Conservation (phyloP, 75 land plant genomes). For the Chamaecyparis obtusa region DNA sequence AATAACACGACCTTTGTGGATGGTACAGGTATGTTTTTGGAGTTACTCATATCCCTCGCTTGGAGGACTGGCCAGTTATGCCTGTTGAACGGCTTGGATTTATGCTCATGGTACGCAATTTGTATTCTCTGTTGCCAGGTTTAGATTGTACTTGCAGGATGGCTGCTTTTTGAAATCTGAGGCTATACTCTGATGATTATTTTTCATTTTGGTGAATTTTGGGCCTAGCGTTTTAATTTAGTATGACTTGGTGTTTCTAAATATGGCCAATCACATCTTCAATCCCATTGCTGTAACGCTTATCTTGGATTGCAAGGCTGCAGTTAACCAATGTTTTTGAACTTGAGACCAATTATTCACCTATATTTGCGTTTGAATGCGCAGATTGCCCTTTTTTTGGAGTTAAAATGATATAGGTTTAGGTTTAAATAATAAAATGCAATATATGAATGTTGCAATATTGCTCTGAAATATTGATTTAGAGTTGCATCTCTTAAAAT, state of each 20-base stretch:
- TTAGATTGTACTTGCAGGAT: neutral
- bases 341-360: neutral
- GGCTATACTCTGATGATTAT: neutral
- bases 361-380: neutral
- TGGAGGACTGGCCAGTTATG: slow-evolving; percentile 99
- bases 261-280: neutral
- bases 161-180: neutral
- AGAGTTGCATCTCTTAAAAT: neutral
- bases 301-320: neutral
- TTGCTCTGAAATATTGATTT: neutral
- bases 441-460: neutral
- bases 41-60: slow-evolving; percentile 86
- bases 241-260: neutral
- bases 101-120: slow-evolving; percentile 59
- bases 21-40: slow-evolving; percentile 95
- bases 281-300: neutral
- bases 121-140: neutral
- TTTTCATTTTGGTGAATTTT: neutral
- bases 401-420: neutral
- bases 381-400: neutral
- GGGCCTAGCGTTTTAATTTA: neutral
- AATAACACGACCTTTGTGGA: neutral
- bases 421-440: no score
- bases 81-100: slow-evolving; percentile 96
- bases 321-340: neutral